These are phyloP conservation scores for Verruconis gallopava DNA, from an alignment of 2,329 filamentous ascomycete species.

Conservation along the genomic window DNA sequence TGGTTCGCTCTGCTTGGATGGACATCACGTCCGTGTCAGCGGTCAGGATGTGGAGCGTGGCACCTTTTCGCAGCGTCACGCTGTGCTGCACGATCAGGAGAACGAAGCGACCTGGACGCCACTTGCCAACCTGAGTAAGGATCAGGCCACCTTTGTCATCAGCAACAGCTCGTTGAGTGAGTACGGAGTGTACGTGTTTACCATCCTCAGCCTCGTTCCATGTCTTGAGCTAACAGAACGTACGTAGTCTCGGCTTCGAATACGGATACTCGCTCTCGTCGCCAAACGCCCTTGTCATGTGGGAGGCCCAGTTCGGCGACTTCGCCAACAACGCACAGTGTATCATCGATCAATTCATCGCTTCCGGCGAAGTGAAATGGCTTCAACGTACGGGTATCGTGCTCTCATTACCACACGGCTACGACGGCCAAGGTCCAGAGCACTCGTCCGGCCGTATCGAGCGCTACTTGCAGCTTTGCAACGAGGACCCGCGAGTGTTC, in stretches of 20 bases:
- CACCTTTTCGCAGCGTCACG: slow-evolving; percentile 96
- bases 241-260: slow-evolving; percentile 72
- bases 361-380: slow-evolving; percentile 97
- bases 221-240: too few species aligned
- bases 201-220: too few species aligned
- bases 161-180: slow-evolving; percentile 83
- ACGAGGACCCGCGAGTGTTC: slow-evolving; percentile 93
- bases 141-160: slow-evolving; percentile 93
- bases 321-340: slow-evolving; percentile 99
- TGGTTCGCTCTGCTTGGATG: slow-evolving; percentile 78
- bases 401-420: slow-evolving; percentile 92
- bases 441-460: slow-evolving; percentile 97
- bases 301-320: slow-evolving; percentile 99
- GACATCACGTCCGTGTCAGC: slow-evolving; percentile 93
- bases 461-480: slow-evolving; percentile 91
- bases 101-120: slow-evolving; percentile 87
- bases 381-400: slow-evolving; percentile 94
- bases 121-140: slow-evolving; percentile 73
- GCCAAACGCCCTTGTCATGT: slow-evolving; percentile 94
- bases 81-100: slow-evolving; percentile 95
- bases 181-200: slow-evolving; percentile 47
- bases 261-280: slow-evolving; percentile 97
- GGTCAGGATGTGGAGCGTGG: slow-evolving; percentile 99
- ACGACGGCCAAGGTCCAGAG: slow-evolving; percentile 95
- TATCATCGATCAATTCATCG: slow-evolving; percentile 98